Percentiles rank a stretch among this genome's conserved stretches.
Evolutionary conservation across 305 asterid species (phyloP).

Genomic region (Solanum aculeatissimum): DNA sequence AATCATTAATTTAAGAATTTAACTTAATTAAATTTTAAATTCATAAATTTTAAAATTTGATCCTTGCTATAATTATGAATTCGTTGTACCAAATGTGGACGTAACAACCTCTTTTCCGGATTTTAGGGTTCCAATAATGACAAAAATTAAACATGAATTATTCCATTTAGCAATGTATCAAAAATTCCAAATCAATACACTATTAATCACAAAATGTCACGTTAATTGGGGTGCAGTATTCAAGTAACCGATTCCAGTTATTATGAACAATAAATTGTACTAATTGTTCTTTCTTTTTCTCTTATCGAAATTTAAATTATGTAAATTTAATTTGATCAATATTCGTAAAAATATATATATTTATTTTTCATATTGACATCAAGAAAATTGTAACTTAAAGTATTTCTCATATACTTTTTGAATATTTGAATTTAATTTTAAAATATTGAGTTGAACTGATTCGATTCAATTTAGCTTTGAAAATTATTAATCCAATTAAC

Average conservation of each 20-base stretch:
- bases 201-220: background rate
- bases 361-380: background rate
- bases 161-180: background rate
- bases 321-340: background rate
- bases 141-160: background rate
- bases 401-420: too few species aligned
- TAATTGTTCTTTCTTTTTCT: background rate
- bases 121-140: background rate
- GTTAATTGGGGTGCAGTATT: background rate
- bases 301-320: background rate
- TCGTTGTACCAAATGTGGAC: background rate
- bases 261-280: background rate
- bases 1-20: background rate
- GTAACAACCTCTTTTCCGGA: background rate
- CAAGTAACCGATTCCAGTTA: background rate
- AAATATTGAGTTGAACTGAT: too few species aligned
- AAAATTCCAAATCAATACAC: background rate
- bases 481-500: too few species aligned
- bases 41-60: background rate
- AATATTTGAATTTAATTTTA: too few species aligned
- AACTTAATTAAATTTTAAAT: background rate
- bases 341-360: too few species aligned
- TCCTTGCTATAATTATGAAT: background rate
- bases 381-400: background rate
- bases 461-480: too few species aligned